Evolutionary conservation across 345 rosid species (phyloP).

Genomic region (Corchorus capsularis): DNA sequence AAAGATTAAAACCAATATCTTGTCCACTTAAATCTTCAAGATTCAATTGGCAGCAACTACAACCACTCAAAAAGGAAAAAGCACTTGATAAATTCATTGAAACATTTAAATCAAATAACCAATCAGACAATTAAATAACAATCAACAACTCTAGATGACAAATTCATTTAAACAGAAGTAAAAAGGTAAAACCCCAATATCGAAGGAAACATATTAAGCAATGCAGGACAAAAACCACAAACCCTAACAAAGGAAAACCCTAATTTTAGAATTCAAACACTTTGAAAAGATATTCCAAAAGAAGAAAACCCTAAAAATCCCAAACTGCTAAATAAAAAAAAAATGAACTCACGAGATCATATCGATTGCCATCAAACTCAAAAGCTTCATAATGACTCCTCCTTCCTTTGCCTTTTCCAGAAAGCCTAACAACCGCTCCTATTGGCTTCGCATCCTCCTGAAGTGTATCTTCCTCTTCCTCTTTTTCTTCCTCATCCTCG

Average conservation of each 20-base stretch:
- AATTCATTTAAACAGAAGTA: neutral
- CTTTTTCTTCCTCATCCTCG: constrained; percentile 36
- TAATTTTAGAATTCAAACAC: neutral
- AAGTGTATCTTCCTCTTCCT: constrained; percentile 58
- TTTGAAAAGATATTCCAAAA: neutral
- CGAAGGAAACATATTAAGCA: neutral
- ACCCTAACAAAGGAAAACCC: neutral
- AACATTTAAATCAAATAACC: neutral
- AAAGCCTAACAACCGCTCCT: constrained; percentile 58
- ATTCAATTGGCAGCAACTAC: neutral
- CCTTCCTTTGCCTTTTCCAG: constrained; percentile 78
- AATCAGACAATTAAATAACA: neutral
- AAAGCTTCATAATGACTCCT: constrained; percentile 62
- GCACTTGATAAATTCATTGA: neutral
- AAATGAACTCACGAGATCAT: constrained; percentile 65
- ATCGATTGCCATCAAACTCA: constrained; percentile 73
- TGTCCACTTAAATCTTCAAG: neutral
- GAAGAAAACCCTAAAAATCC: neutral
- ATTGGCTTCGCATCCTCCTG: constrained; percentile 82
- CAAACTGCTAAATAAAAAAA: neutral
- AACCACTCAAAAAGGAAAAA: neutral
- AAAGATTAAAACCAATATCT: neutral
- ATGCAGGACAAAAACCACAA: neutral
- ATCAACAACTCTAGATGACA: neutral
- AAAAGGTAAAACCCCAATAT: neutral